Conservation (phyloP, 73 alveolate species). For the Paraurostyla sp. region DNA sequence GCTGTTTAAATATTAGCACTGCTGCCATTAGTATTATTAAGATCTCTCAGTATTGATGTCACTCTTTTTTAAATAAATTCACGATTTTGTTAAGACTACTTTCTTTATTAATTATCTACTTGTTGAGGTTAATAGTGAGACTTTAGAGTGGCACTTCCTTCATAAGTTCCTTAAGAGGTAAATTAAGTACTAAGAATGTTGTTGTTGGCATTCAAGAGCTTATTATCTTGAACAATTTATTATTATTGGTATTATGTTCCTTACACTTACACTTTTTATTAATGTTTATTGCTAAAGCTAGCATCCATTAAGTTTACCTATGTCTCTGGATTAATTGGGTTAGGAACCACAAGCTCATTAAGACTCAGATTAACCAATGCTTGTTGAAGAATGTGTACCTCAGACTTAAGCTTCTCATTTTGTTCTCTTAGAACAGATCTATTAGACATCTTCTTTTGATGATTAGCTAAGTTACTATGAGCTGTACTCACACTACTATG, state of each 20-base stretch:
- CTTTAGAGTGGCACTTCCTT: no score
- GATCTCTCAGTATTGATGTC: not conserved
- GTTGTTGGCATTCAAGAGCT: no score
- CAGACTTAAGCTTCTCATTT: slow-evolving; percentile 18
- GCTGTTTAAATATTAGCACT: not conserved
- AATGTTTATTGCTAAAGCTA: no score
- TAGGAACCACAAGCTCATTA: not conserved
- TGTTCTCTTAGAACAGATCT: slow-evolving; percentile 25
- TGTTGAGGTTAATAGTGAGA: no score
- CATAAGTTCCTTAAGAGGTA: no score
- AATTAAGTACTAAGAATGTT: no score
- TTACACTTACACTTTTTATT: no score
- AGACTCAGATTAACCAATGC: slow-evolving; percentile 27
- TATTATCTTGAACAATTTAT: no score
- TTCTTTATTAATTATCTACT: no score
- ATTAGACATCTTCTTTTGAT: not conserved
- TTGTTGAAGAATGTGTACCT: not conserved
- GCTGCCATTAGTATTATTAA: not conserved
- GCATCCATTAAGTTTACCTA: not conserved
- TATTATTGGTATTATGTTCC: no score
- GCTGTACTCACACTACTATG: no score
- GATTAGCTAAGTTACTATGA: not conserved
- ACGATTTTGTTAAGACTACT: not conserved
- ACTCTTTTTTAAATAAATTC: slow-evolving; percentile 17
- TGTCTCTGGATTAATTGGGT: not conserved